Conservation (phyloP, 164 flowering plant genomes). For the Aristolochia fimbriata region DNA sequence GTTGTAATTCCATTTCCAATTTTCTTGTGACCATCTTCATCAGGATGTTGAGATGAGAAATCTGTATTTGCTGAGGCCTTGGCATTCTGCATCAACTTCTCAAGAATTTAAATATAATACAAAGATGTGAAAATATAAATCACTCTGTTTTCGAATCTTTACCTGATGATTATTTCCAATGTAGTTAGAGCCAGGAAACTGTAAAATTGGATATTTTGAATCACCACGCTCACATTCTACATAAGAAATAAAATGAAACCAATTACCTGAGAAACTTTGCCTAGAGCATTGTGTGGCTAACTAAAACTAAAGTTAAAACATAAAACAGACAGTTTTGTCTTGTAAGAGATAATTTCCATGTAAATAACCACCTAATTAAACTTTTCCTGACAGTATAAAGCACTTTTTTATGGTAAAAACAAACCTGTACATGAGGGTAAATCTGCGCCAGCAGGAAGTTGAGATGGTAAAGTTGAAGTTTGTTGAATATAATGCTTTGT, state of each 20-base stretch:
- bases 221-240: conserved; percentile 55
- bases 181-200: conserved; percentile 57
- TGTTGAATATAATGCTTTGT: conserved; percentile 32
- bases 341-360: neutral
- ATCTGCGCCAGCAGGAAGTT: conserved; percentile 82
- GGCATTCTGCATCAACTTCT: conserved; percentile 23
- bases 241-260: conserved; percentile 3
- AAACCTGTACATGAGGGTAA: conserved; percentile 80
- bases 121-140: neutral
- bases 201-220: conserved; percentile 58
- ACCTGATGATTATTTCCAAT: conserved; percentile 46
- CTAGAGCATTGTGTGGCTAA: too few species aligned
- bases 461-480: conserved; percentile 47
- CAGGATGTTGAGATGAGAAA: conserved; percentile 14
- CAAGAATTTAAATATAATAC: neutral
- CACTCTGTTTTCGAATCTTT: conserved; percentile 4
- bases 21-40: conserved; percentile 15
- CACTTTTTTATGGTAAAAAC: neutral
- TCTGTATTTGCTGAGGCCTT: conserved; percentile 15
- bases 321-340: too few species aligned
- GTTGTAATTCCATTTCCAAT: conserved; percentile 23
- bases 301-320: too few species aligned
- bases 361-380: too few species aligned
- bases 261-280: too few species aligned
- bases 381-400: neutral